These are phyloP conservation scores for Allomyces macrogynus DNA, from an alignment of 192 early-diverging fungal species.

Conservation along the genomic window DNA sequence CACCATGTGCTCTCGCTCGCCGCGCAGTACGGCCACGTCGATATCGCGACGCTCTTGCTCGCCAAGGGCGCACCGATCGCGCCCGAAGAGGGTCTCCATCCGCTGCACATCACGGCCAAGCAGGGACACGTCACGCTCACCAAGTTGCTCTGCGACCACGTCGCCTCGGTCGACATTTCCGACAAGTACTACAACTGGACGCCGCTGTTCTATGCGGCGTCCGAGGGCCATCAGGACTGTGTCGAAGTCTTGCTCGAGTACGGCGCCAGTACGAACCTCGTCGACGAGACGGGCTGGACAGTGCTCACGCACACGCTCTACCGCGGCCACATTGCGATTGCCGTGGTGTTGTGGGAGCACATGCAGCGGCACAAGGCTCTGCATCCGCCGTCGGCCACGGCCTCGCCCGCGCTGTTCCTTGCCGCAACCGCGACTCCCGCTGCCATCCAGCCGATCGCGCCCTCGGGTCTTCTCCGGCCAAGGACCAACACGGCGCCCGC, in stretches of 20 bases:
- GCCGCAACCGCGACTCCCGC: neutral
- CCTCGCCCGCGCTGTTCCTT: neutral
- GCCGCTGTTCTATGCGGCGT: slow-evolving; percentile 81
- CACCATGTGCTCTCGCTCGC: slow-evolving; percentile 61
- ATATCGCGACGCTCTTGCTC: slow-evolving; percentile 65
- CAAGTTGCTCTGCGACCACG: slow-evolving; percentile 47
- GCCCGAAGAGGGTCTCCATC: slow-evolving; percentile 57
- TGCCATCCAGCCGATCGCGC: slow-evolving; percentile 20
- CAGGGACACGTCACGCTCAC: slow-evolving; percentile 57
- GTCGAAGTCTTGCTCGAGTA: slow-evolving; percentile 61
- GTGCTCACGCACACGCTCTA: slow-evolving; percentile 65
- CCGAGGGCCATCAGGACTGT: slow-evolving; percentile 70
- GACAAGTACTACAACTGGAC: slow-evolving; percentile 94
- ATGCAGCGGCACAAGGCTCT: slow-evolving; percentile 1
- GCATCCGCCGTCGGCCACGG: neutral
- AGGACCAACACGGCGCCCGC: slow-evolving; percentile 1
- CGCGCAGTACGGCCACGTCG: slow-evolving; percentile 74
- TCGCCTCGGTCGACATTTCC: slow-evolving; percentile 47
- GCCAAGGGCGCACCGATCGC: slow-evolving; percentile 49
- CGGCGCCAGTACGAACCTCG: slow-evolving; percentile 44
- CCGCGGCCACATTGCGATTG: slow-evolving; percentile 24
- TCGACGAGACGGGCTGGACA: slow-evolving; percentile 67
- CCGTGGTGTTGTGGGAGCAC: slow-evolving; percentile 13
- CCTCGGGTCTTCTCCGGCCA: slow-evolving; percentile 16
- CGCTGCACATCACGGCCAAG: slow-evolving; percentile 71